A percentile compares a stretch with the other conserved stretches of the same genome.
Conservation (phyloP, 257 asterid genomes). For the Verbena officinalis region DNA sequence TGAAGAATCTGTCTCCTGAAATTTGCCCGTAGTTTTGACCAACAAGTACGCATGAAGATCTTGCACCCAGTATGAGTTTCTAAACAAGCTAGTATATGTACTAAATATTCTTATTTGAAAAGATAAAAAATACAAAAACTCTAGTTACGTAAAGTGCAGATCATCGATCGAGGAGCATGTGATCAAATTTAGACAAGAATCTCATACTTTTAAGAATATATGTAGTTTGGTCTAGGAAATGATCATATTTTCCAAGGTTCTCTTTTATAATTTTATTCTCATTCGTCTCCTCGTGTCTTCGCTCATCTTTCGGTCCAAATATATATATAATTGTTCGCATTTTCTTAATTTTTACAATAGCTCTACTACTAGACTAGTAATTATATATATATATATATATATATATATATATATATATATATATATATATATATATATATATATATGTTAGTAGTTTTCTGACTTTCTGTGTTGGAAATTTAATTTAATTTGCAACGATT, state of each 20-base stretch:
- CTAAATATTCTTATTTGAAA: neutral
- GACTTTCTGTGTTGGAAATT: too few species aligned
- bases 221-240: slow-evolving; percentile 26
- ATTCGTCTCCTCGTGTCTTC: neutral
- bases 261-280: slow-evolving; percentile 7
- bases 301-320: slow-evolving; percentile 8
- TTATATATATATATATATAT: too few species aligned
- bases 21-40: slow-evolving; percentile 36
- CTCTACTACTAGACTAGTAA: neutral
- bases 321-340: neutral
- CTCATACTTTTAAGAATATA: slow-evolving; percentile 32
- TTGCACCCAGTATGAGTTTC: slow-evolving; percentile 8
- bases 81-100: neutral
- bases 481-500: too few species aligned
- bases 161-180: slow-evolving; percentile 53
- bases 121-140: slow-evolving; percentile 20
- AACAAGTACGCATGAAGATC: slow-evolving; percentile 31
- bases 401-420: too few species aligned
- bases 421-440: too few species aligned
- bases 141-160: slow-evolving; percentile 25
- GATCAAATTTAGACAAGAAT: slow-evolving; percentile 46
- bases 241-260: slow-evolving; percentile 28
- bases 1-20: slow-evolving; percentile 32
- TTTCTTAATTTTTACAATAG: neutral
- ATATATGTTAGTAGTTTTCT: too few species aligned